Percentiles rank a stretch among this genome's conserved stretches.
phyloP scores from a whole-genome alignment of 495 filamentous ascomycete species.

The Aspergillus olivimuriae region DNA sequence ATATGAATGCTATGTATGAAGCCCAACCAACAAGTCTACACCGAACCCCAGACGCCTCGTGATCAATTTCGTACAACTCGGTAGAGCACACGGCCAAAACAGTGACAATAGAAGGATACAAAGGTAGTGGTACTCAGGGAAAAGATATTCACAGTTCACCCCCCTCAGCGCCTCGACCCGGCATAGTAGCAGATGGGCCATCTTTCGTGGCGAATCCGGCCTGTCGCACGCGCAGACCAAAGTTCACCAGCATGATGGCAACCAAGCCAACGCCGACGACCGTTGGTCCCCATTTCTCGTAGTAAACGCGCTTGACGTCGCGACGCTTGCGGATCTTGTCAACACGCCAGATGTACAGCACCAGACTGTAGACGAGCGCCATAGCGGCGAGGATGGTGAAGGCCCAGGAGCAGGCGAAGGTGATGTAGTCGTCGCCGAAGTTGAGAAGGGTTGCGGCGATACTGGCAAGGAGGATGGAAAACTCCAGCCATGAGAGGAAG shows the following conservation, averaged over 20 bases:
- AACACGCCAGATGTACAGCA: conserved; percentile 82
- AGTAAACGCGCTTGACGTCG: conserved; percentile 68
- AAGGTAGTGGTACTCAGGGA: too few relatives aligned
- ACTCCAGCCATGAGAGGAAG: conserved; percentile 96
- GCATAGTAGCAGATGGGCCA: not conserved
- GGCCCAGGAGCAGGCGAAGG: conserved; percentile 61
- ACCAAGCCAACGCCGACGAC: conserved; percentile 71
- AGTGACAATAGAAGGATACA: not conserved
- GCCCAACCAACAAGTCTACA: too few relatives aligned
- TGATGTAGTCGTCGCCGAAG: conserved; percentile 55
- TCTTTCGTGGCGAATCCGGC: conserved; percentile 26
- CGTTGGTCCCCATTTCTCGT: conserved; percentile 82
- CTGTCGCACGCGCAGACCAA: conserved; percentile 43
- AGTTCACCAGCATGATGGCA: conserved; percentile 67
- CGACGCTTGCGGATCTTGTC: conserved; percentile 72
- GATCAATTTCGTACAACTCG: not conserved
- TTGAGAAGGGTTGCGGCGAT: conserved; percentile 91
- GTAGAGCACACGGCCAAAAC: not conserved
- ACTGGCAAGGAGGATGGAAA: conserved; percentile 85
- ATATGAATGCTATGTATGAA: too few relatives aligned
- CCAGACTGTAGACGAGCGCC: conserved; percentile 70
- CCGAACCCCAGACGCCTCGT: too few relatives aligned
- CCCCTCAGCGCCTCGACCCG: not conserved
- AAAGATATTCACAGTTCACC: conserved; percentile 10
- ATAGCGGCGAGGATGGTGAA: conserved; percentile 78